Percentiles rank a stretch among this genome's conserved stretches.
Conservation (phyloP, 345 rosid species). For the Hibiscus trionum region DNA sequence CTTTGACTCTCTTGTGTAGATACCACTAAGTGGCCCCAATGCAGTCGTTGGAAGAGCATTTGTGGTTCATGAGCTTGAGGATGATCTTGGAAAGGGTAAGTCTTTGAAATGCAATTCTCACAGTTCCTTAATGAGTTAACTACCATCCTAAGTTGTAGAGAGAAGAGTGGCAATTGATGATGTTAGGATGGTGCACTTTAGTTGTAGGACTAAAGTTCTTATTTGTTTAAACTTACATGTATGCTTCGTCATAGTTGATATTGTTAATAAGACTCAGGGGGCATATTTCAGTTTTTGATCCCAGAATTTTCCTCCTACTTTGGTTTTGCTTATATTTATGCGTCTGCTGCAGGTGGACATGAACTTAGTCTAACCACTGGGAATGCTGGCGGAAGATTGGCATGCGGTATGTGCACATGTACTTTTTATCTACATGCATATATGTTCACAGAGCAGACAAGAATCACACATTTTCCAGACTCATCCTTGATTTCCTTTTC, state of each 20-base stretch:
- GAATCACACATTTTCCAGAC: background rate
- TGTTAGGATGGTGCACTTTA: background rate
- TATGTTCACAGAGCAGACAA: background rate
- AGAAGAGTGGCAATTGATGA: background rate
- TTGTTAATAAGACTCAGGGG: background rate
- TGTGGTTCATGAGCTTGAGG: conserved; percentile 93
- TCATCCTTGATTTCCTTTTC: background rate
- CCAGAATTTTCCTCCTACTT: background rate
- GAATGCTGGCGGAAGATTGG: conserved; percentile 98
- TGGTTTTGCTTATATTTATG: conserved; percentile 4
- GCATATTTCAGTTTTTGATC: background rate
- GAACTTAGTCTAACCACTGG: conserved; percentile 95
- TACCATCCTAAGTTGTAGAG: background rate
- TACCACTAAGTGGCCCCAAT: conserved; percentile 70
- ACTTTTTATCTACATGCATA: background rate
- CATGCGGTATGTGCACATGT: conserved; percentile 62
- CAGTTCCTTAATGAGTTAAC: background rate
- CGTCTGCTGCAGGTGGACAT: conserved; percentile 67
- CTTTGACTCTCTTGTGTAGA: conserved; percentile 34
- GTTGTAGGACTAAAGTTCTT: background rate
- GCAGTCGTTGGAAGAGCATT: conserved; percentile 87
- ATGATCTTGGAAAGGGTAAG: conserved; percentile 94
- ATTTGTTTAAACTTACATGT: background rate
- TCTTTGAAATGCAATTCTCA: background rate
- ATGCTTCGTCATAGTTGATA: background rate